Percentiles rank a stretch among this genome's conserved stretches.
Conservation (phyloP, 352 stramenopile genomes). For the Phytophthora pisi region DNA sequence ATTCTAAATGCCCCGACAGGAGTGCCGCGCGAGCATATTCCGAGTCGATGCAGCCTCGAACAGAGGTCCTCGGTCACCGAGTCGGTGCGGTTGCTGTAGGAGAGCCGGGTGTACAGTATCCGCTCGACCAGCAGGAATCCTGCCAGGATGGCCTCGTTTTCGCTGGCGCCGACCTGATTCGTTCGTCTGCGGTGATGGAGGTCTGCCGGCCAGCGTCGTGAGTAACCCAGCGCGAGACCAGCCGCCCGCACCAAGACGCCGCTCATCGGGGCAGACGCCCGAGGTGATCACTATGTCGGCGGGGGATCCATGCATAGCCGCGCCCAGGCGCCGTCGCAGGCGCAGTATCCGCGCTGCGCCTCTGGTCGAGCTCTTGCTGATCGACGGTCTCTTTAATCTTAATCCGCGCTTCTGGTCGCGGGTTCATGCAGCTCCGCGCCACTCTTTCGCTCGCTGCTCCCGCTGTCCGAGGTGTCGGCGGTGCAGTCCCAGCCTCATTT, state of each 20-base stretch:
- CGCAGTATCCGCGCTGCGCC: slow-evolving; percentile 21
- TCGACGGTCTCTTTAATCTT: slow-evolving; percentile 5
- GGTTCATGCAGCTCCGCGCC: slow-evolving; percentile 20
- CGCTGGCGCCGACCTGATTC: slow-evolving; percentile 18
- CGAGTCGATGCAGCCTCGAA: too few relatives aligned
- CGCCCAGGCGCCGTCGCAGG: slow-evolving; percentile 22
- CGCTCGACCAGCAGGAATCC: slow-evolving; percentile 26
- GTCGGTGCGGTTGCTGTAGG: neutral
- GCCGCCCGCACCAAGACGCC: neutral
- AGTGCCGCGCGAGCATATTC: too few relatives aligned
- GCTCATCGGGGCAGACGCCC: neutral
- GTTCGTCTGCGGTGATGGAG: neutral
- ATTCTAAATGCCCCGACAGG: too few relatives aligned
- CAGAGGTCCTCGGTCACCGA: too few relatives aligned
- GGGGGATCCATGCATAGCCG: slow-evolving; percentile 36
- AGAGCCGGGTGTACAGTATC: slow-evolving; percentile 21
- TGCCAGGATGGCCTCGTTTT: slow-evolving; percentile 21
- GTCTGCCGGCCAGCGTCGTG: slow-evolving; percentile 3
- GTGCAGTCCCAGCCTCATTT: slow-evolving; percentile 13
- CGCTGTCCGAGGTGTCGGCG: slow-evolving; percentile 13
- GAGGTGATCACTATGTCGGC: slow-evolving; percentile 12
- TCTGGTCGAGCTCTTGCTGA: slow-evolving; percentile 18
- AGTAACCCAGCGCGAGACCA: slow-evolving; percentile 5
- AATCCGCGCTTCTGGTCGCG: slow-evolving; percentile 18
- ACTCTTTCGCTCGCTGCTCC: neutral